Evolutionary conservation across 768 basidiomycete species (phyloP).

Genomic region (Dendrothele bispora): DNA sequence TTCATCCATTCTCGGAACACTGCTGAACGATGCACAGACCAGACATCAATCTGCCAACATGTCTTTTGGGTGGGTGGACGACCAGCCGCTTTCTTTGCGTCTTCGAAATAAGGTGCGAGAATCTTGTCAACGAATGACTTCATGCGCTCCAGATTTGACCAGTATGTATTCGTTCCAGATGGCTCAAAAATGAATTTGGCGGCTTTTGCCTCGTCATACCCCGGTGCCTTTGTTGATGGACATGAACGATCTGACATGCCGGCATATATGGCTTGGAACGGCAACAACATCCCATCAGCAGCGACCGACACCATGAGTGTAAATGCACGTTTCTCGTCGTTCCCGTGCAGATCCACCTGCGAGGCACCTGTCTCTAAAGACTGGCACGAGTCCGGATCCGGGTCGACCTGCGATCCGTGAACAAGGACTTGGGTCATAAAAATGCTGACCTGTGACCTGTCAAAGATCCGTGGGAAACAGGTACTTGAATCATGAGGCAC

Average conservation of each 20-base stretch:
- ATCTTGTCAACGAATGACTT: constrained; percentile 16
- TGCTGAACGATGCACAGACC: constrained; percentile 31
- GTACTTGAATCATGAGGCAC: too few relatives aligned
- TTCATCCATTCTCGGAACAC: constrained; percentile 12
- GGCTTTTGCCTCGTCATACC: not conserved
- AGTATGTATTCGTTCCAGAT: constrained; percentile 11
- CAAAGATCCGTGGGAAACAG: too few relatives aligned
- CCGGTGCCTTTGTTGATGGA: not conserved
- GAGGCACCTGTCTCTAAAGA: too few relatives aligned
- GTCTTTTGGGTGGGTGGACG: constrained; percentile 15
- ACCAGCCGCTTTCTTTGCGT: not conserved
- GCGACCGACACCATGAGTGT: constrained; percentile 18
- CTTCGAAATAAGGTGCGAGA: constrained; percentile 17
- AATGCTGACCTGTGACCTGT: too few relatives aligned
- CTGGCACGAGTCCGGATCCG: too few relatives aligned
- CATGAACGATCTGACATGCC: constrained; percentile 9
- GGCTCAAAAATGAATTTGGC: constrained; percentile 14
- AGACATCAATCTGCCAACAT: constrained; percentile 21
- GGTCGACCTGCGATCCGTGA: too few relatives aligned
- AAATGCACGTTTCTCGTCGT: constrained; percentile 17
- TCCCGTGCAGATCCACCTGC: constrained; percentile 13
- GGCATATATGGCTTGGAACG: constrained; percentile 22
- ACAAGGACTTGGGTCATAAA: too few relatives aligned
- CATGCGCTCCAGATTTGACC: constrained; percentile 11
- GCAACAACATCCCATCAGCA: constrained; percentile 16